Conservation (phyloP, 257 asterid genomes). For the Petunia axillaris region DNA sequence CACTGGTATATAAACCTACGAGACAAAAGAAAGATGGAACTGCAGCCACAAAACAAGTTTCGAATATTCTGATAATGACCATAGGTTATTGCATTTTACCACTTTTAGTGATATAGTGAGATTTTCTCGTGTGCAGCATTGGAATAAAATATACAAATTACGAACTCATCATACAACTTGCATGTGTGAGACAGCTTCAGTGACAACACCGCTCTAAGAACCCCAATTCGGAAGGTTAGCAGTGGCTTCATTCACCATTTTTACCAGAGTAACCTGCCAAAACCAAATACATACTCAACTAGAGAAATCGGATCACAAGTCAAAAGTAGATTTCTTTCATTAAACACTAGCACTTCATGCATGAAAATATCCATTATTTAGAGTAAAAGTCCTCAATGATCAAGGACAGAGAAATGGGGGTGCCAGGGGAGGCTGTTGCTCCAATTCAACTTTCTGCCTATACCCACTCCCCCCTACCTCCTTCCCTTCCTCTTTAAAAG, state of each 20-base stretch:
- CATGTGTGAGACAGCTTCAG: background rate
- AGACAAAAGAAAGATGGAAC: background rate
- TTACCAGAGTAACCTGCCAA: constrained; percentile 82
- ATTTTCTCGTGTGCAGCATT: constrained; percentile 1
- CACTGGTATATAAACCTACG: background rate
- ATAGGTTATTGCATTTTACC: background rate
- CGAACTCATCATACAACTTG: constrained; percentile 2
- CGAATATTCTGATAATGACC: background rate
- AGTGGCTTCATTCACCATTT: constrained; percentile 90
- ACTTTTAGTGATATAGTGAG: background rate
- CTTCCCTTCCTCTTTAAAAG: background rate
- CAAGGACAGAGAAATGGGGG: too few species aligned
- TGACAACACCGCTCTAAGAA: constrained; percentile 39
- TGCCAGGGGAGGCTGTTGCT: background rate
- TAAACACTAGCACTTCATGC: background rate
- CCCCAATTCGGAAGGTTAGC: constrained; percentile 87
- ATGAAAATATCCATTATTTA: background rate
- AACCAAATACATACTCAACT: constrained; percentile 5
- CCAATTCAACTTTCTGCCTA: background rate
- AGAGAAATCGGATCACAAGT: background rate
- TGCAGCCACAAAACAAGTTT: constrained; percentile 8
- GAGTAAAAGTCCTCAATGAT: too few species aligned
- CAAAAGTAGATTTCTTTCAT: background rate
- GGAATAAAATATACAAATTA: constrained; percentile 12
- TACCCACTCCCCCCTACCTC: background rate